Conservation (phyloP, 2,329 filamentous ascomycete species). For the Cercospora beticola region DNA sequence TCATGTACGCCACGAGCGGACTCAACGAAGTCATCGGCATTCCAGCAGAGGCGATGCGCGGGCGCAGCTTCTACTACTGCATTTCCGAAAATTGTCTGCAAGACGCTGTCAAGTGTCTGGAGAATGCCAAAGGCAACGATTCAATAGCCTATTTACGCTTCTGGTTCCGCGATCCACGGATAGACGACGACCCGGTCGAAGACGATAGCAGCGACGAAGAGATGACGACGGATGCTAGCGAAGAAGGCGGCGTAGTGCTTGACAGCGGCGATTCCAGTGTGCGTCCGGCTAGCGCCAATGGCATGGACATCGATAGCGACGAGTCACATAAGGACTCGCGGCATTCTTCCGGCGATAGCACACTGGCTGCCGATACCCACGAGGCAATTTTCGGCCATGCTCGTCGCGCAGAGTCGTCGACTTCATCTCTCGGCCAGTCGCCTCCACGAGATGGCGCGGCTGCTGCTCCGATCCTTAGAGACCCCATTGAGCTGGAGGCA, state of each 20-base stretch:
- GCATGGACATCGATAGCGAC: conserved; percentile 26
- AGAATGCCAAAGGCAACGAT: conserved; percentile 85
- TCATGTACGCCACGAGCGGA: conserved; percentile 83
- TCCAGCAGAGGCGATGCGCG: conserved; percentile 64
- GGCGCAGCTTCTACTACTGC: conserved; percentile 83
- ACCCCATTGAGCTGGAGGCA: conserved; percentile 72
- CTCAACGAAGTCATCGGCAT: conserved; percentile 75
- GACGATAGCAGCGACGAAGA: conserved; percentile 46
- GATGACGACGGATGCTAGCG: conserved; percentile 51
- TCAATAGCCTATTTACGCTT: conserved; percentile 88
- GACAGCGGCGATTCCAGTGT: conserved; percentile 36
- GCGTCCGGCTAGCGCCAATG: conserved; percentile 9
- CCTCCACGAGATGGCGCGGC: conserved; percentile 29
- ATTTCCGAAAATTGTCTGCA: conserved; percentile 74
- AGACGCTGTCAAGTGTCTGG: conserved; percentile 75
- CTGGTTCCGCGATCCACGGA: conserved; percentile 73
- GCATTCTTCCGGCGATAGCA: conserved; percentile 50
- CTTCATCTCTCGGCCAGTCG: conserved; percentile 35
- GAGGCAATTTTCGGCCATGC: conserved; percentile 48
- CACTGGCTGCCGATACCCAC: conserved; percentile 40
- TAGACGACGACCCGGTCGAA: conserved; percentile 42
- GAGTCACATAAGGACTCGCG: conserved; percentile 28
- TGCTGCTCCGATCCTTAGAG: conserved; percentile 26
- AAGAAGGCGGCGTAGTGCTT: conserved; percentile 52
- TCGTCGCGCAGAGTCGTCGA: conserved; percentile 40